Base-by-base conservation (phyloP, 2,329 filamentous ascomycete species). In the Clonostachys sp. region DNA sequence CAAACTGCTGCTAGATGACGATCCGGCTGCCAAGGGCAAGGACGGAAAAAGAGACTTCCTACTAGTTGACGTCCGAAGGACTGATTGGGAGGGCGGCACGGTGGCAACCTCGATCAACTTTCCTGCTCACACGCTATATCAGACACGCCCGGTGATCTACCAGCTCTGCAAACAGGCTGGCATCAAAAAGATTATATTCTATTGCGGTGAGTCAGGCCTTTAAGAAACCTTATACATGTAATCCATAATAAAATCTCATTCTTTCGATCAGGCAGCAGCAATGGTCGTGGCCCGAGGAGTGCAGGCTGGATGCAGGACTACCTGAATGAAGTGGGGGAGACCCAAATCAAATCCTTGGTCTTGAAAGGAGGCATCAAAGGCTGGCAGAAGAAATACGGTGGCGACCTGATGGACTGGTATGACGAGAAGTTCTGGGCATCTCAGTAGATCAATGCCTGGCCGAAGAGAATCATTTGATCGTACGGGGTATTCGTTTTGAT, bases 251-350 rank as follows among this genome's bases (percentile, higher is more conserved):
- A 39, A 41, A 34, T 41, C 17, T 41, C 14, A 35, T 17, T 9
- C 30, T 16, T 42, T 9, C 16, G 5, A 12, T 47, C 47, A 83
- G 80, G 73, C 3, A 82, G 80, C 2, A 81, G 75, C 2, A 52
- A 53, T 3, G 79, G 78, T 5, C 73, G 80, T 4, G 80, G 78
- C 4, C 73, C 67, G 3, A 68, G 79, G n/a, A 71, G 74, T 3
- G 77, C 75, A 2, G 70, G 67, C 8, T 83, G 78, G 78, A 75
- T 83, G 55, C 65, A 64, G 5, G 79, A 83, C 56, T 66, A 78
- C 48, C 59, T 82, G 33, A 56, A 60, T 4, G 63, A 72, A 2
- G 57, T 68, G 35, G 56, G 58, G 1, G 70, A 77, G 48, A 53
- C 43, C 0, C 54, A 60, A 0, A 71, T 80, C 57, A 50, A 73